phyloP scores from a whole-genome alignment of 1,139 yeast genomes.

The Citeromyces siamensis region DNA sequence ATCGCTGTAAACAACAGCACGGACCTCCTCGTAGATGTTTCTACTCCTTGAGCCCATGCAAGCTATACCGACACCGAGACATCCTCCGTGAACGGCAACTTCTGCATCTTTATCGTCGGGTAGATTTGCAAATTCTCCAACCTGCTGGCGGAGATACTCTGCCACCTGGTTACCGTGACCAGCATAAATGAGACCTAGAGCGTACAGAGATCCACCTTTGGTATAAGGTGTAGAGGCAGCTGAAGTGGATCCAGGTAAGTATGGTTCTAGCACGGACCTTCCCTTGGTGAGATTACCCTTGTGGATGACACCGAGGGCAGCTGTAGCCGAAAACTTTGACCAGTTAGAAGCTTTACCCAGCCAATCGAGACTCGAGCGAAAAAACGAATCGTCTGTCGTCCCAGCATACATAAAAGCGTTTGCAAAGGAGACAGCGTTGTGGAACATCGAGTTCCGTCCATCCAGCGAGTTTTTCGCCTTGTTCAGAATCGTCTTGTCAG shows the following conservation, averaged over 20 bases:
- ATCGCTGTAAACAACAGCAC: constrained; percentile 78
- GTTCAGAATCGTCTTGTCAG: constrained; percentile 73
- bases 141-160: constrained; percentile 63
- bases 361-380: constrained; percentile 90
- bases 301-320: constrained; percentile 95
- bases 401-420: constrained; percentile 96
- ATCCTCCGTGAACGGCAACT: constrained; percentile 90
- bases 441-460: constrained; percentile 89
- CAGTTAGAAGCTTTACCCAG: constrained; percentile 93
- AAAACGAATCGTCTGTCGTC: constrained; percentile 89
- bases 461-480: constrained; percentile 75
- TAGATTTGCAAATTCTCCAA: constrained; percentile 38
- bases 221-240: constrained; percentile 74
- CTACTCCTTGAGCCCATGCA: constrained; percentile 86
- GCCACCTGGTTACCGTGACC: constrained; percentile 91
- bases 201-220: constrained; percentile 93
- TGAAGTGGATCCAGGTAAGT: constrained; percentile 71
- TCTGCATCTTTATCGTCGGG: constrained; percentile 49
- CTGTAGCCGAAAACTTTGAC: constrained; percentile 97
- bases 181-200: constrained; percentile 87
- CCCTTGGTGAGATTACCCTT: constrained; percentile 93
- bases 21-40: constrained; percentile 69
- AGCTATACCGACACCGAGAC: constrained; percentile 92
- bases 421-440: constrained; percentile 90
- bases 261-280: constrained; percentile 75